These are phyloP conservation scores for Trichosporon sp. DNA, from an alignment of 1,284 basidiomycete genomes.

Conservation along the genomic window DNA sequence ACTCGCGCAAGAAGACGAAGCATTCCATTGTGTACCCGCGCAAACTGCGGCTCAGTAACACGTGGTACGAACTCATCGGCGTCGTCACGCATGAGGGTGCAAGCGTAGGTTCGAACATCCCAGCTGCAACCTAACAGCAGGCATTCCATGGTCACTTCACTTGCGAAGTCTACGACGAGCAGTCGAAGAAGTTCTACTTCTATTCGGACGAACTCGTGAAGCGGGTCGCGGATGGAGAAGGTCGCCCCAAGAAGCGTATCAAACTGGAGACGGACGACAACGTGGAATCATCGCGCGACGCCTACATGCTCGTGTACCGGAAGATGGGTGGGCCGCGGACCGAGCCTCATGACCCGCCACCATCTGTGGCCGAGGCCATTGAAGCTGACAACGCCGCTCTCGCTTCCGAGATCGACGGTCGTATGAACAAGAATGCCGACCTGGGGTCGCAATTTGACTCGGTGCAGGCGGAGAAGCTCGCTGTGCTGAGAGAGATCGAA, in stretches of 20 bases:
- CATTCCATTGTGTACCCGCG: constrained; percentile 72
- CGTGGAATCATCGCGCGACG: constrained; percentile 68
- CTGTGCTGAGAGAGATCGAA: constrained; percentile 34
- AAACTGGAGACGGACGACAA: constrained; percentile 31
- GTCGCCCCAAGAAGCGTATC: constrained; percentile 32
- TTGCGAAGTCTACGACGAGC: constrained; percentile 77
- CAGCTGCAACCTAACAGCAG: constrained; percentile 54
- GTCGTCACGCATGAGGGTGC: constrained; percentile 80
- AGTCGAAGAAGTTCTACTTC: constrained; percentile 79
- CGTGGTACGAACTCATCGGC: constrained; percentile 73
- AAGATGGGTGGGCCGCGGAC: not conserved
- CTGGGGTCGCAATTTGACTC: constrained; percentile 21
- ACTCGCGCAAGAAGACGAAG: constrained; percentile 81
- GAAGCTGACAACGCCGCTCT: constrained; percentile 60
- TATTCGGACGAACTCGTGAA: constrained; percentile 74
- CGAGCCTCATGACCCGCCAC: constrained; percentile 59
- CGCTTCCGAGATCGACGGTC: constrained; percentile 33
- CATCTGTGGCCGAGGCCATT: constrained; percentile 63
- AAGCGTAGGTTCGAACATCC: constrained; percentile 42
- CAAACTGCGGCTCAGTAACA: constrained; percentile 63
- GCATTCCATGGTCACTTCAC: constrained; percentile 93
- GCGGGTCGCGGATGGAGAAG: constrained; percentile 28
- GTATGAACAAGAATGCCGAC: not conserved
- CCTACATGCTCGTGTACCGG: constrained; percentile 88
- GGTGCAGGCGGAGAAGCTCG: constrained; percentile 35